phyloP scores from a whole-genome alignment of 2,329 filamentous ascomycete genomes.

The Aspergillus sp. region DNA sequence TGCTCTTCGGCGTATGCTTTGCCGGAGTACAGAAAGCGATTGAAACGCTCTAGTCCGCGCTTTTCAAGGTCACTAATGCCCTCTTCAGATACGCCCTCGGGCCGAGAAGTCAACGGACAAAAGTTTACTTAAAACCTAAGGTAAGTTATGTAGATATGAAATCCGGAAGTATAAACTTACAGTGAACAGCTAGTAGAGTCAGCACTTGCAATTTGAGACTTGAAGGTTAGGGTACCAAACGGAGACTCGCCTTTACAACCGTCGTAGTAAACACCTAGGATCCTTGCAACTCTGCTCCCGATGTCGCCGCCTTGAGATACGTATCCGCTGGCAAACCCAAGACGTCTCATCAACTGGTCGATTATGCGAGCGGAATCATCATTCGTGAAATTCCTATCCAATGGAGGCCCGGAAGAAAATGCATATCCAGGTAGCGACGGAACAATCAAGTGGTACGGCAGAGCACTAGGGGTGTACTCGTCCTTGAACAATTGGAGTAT shows the following conservation, averaged over 20 bases:
- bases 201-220: not conserved
- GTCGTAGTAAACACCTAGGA: constrained; percentile 27
- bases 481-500: constrained; percentile 27
- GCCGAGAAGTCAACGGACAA: constrained; percentile 21
- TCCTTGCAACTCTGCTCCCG: constrained; percentile 27
- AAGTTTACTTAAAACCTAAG: constrained; percentile 27
- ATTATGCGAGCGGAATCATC: constrained; percentile 29
- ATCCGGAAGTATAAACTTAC: constrained; percentile 19
- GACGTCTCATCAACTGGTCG: constrained; percentile 29
- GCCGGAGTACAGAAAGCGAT: constrained; percentile 21
- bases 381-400: constrained; percentile 26
- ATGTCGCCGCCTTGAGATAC: constrained; percentile 37
- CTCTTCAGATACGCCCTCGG: constrained; percentile 23
- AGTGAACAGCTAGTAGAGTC: constrained; percentile 26
- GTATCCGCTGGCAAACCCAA: constrained; percentile 33
- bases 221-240: not conserved
- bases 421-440: constrained; percentile 33
- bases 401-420: constrained; percentile 33
- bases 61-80: constrained; percentile 26
- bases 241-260: constrained; percentile 30
- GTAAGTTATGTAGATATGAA: not conserved
- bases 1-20: constrained; percentile 30
- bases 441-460: constrained; percentile 34
- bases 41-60: constrained; percentile 27
- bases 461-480: constrained; percentile 25